These are phyloP conservation scores for Mycena vitilis DNA, from an alignment of 768 basidiomycete species.

Conservation along the genomic window DNA sequence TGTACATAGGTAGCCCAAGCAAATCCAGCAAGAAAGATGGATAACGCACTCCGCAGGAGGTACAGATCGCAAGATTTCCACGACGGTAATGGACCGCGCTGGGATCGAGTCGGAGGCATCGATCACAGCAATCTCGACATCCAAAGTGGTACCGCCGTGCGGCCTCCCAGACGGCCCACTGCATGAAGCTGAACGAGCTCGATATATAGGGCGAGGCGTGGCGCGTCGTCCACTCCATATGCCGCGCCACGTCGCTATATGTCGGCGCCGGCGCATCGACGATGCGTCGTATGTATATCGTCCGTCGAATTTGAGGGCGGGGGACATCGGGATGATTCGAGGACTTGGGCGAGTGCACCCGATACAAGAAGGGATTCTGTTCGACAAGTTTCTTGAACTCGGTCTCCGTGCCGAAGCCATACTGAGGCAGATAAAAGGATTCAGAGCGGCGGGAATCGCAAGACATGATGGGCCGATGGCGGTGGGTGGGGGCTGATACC, in stretches of 20 bases:
- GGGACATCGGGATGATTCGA: constrained; percentile 63
- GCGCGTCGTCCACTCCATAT: constrained; percentile 86
- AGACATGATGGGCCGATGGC: constrained; percentile 29
- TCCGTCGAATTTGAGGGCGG: constrained; percentile 74
- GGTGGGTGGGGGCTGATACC: neutral
- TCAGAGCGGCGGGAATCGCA: constrained; percentile 12
- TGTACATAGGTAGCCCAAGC: constrained; percentile 37
- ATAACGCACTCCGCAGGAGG: constrained; percentile 65
- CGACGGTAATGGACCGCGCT: constrained; percentile 70
- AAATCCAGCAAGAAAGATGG: neutral
- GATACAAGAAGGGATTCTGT: constrained; percentile 81
- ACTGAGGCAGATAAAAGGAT: constrained; percentile 64
- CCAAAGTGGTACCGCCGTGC: constrained; percentile 77
- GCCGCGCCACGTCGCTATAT: constrained; percentile 72
- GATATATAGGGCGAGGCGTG: constrained; percentile 77
- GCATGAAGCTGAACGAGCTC: constrained; percentile 81
- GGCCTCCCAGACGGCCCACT: constrained; percentile 90
- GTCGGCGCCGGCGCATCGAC: constrained; percentile 51
- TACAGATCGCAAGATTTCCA: constrained; percentile 69
- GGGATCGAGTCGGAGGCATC: constrained; percentile 72
- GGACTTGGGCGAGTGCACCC: constrained; percentile 81
- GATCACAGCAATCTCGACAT: constrained; percentile 83
- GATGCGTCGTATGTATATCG: constrained; percentile 49
- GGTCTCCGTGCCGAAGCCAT: constrained; percentile 74
- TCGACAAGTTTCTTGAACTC: constrained; percentile 71